A percentile compares a stretch with the other conserved stretches of the same genome.
Conservation (phyloP, 345 rosid species). For the Mercurialis annua region DNA sequence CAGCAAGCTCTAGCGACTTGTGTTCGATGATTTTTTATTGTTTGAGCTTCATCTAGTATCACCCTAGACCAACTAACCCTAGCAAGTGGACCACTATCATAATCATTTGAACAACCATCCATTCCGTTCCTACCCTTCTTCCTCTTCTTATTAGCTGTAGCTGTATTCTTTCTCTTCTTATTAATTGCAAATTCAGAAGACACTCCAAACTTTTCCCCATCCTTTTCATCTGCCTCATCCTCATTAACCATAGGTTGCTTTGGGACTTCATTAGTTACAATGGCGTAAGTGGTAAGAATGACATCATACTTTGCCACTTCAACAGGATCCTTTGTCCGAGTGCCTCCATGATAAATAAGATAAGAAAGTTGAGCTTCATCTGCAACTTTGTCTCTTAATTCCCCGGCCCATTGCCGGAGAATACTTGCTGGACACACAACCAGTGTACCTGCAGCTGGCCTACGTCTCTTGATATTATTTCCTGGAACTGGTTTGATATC, state of each 20-base stretch:
- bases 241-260: constrained; percentile 77
- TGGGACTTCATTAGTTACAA: constrained; percentile 90
- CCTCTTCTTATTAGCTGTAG: constrained; percentile 48
- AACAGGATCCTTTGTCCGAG: constrained; percentile 77
- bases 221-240: constrained; percentile 67
- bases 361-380: constrained; percentile 61
- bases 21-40: constrained; percentile 95
- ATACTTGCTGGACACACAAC: constrained; percentile 97
- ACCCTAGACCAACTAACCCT: constrained; percentile 81
- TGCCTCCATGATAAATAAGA: constrained; percentile 85
- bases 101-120: constrained; percentile 51
- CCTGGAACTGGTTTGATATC: constrained; percentile 36
- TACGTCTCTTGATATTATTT: constrained; percentile 44
- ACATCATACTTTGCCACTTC: constrained; percentile 88
- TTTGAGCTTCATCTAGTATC: constrained; percentile 96
- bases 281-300: constrained; percentile 84
- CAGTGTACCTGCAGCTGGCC: constrained; percentile 88
- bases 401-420: constrained; percentile 94
- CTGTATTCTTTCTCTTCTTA: constrained; percentile 53
- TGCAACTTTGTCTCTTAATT: constrained; percentile 82
- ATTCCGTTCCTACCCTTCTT: constrained; percentile 62
- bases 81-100: constrained; percentile 70
- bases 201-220: constrained; percentile 55
- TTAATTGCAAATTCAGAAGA: constrained; percentile 55
- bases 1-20: constrained; percentile 98